phyloP scores from a whole-genome alignment of 139 green algal species.

The Chlamydomonas sp. region DNA sequence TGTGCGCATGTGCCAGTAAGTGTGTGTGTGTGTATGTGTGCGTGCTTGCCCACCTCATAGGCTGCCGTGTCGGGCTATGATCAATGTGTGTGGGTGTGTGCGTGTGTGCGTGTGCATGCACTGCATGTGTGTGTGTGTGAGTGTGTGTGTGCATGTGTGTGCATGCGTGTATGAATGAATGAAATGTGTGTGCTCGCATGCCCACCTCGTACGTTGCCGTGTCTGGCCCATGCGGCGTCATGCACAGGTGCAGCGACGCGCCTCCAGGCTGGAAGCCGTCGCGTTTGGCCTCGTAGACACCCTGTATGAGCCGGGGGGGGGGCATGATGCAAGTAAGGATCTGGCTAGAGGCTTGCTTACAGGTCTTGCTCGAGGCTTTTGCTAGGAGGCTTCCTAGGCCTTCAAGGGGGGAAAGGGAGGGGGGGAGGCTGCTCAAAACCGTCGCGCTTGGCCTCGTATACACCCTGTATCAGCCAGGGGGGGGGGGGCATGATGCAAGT shows the following conservation, averaged over 20 bases:
- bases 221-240: conserved; percentile 6
- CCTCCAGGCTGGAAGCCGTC: conserved; percentile 63
- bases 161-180: not conserved
- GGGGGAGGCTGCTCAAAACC: not conserved
- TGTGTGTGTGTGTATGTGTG: too few relatives aligned
- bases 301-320: not conserved
- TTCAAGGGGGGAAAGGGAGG: not conserved
- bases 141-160: not conserved
- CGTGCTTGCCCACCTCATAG: too few relatives aligned
- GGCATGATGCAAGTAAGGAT: not conserved
- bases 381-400: not conserved
- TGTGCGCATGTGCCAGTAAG: too few relatives aligned
- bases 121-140: not conserved
- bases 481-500: not conserved
- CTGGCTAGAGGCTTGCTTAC: not conserved
- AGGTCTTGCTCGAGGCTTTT: not conserved
- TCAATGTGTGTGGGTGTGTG: not conserved
- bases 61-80: too few relatives aligned
- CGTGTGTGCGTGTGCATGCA: not conserved
- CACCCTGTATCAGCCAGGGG: not conserved
- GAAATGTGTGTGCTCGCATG: not conserved
- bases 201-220: not conserved
- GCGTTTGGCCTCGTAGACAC: conserved; percentile 76
- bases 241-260: conserved; percentile 26
- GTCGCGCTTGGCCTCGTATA: not conserved